phyloP scores from a whole-genome alignment of 306 rosid species.

The Rubus parviflorus region DNA sequence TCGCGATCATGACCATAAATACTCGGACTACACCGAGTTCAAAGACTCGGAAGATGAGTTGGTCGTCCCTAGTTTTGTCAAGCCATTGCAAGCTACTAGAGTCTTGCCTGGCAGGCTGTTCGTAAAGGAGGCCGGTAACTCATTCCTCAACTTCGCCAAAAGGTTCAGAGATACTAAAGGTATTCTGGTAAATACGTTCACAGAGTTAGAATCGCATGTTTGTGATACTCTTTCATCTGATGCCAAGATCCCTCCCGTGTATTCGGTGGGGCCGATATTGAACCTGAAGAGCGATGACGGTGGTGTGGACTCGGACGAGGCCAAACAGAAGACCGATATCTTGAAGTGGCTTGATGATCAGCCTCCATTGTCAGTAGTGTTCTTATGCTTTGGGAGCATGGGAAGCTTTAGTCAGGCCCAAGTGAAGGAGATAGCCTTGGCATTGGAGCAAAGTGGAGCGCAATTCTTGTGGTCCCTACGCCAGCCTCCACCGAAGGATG shows the following conservation, averaged over 20 bases:
- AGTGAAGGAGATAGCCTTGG: constrained; percentile 26
- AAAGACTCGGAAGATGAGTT: background rate
- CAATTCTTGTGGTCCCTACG: constrained; percentile 31
- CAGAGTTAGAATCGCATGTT: constrained; percentile 48
- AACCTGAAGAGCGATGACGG: background rate
- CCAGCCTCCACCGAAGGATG: background rate
- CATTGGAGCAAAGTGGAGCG: constrained; percentile 17
- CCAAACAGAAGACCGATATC: background rate
- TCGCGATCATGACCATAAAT: background rate
- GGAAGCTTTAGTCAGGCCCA: constrained; percentile 27
- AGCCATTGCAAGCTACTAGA: constrained; percentile 21
- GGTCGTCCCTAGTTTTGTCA: background rate
- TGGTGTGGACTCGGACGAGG: too few species aligned
- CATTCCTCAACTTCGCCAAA: background rate
- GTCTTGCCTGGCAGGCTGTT: background rate
- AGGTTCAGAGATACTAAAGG: constrained; percentile 38
- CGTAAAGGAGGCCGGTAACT: background rate
- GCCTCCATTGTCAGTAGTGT: constrained; percentile 12
- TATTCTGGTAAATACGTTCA: constrained; percentile 45
- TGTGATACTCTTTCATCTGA: constrained; percentile 17
- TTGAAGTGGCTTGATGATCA: constrained; percentile 22
- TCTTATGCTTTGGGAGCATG: constrained; percentile 35
- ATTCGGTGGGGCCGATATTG: constrained; percentile 25
- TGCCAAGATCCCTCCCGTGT: background rate
- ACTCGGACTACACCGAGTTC: background rate